A percentile compares a stretch with the other conserved stretches of the same genome.
These are phyloP conservation scores for Houttuynia cordata DNA, from an alignment of 164 flowering plant genomes.

Conservation along the genomic window DNA sequence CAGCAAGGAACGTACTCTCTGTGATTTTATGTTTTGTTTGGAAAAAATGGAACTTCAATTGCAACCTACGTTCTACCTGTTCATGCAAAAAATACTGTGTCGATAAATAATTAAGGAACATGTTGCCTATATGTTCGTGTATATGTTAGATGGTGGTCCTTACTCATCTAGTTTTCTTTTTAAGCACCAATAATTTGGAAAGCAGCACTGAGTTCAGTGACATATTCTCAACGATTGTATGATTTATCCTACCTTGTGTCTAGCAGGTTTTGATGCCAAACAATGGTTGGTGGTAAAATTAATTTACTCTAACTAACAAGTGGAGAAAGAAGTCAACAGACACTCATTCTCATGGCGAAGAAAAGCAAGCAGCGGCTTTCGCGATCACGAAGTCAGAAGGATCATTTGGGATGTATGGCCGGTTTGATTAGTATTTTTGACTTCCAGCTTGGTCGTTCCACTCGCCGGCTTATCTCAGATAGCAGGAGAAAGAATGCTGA, in stretches of 20 bases:
- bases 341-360: constrained; percentile 38
- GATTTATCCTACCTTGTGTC: background rate
- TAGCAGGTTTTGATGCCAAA: background rate
- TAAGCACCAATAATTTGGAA: background rate
- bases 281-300: background rate
- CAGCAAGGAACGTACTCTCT: too few relatives aligned
- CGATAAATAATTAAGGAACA: too few relatives aligned
- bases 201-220: background rate
- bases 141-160: too few relatives aligned
- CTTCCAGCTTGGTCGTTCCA: constrained; percentile 50
- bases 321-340: background rate
- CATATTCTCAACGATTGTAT: too few relatives aligned
- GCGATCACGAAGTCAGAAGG: constrained; percentile 28
- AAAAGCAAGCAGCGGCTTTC: constrained; percentile 29
- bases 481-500: constrained; percentile 26
- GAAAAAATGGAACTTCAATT: too few relatives aligned
- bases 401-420: constrained; percentile 64
- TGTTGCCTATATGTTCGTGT: too few relatives aligned
- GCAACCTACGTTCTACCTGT: too few relatives aligned
- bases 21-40: too few relatives aligned
- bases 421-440: constrained; percentile 66
- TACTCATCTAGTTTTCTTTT: background rate
- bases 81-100: too few relatives aligned
- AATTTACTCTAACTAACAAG: background rate
- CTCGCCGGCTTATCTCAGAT: constrained; percentile 48